Base-by-base conservation (phyloP, 1,284 basidiomycete species). In the Ganoderma resinaceum region DNA sequence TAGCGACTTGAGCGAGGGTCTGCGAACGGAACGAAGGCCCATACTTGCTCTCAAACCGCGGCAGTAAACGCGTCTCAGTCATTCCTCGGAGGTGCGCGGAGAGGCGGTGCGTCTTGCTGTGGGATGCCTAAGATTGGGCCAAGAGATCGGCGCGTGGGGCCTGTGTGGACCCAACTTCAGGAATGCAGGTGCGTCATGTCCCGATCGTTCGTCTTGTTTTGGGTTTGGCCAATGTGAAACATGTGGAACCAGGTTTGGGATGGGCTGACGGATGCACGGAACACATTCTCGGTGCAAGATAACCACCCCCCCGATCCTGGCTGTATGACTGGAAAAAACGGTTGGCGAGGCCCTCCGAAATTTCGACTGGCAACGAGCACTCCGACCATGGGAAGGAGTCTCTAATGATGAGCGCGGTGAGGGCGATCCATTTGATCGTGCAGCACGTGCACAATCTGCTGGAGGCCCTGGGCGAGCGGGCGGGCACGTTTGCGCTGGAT, bases 271-370 rank as follows among this genome's bases (percentile, higher is more conserved):
- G n/a, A n/a, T n/a, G n/a, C n/a, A n/a, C n/a, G n/a, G n/a, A n/a
- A n/a, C n/a, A n/a, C 83, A 3, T 96, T 96, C 76, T 84, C 85
- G 58, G 84, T 90, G 0, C 81, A 86, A 2, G 88, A 91, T 46
- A 66, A 66, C 29, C 40, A 62, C n/a, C 8, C 35, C 67, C 66
- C 69, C 87, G 62, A 75, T 79, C 57, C 64, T 81, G 64, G 61
- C 80, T 71, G 67, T 78, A 72, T 67, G 79, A 78, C n/a, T n/a
- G 70, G 35, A 29, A 37, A 63, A 78, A n/a, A 68, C 79, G 65
- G 55, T 94, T 98, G 89, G 90, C 95, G 11, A 87, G 88, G 43
- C 84, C 98, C 76, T 95, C 92, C 0, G 97, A 98, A 97, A 96
- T 77, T 83, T 95, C n/a, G n/a, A n/a, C n/a, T n/a, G n/a, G n/a